Conservation (phyloP, 2,329 filamentous ascomycete genomes). For the Elsinoe necatrix region DNA sequence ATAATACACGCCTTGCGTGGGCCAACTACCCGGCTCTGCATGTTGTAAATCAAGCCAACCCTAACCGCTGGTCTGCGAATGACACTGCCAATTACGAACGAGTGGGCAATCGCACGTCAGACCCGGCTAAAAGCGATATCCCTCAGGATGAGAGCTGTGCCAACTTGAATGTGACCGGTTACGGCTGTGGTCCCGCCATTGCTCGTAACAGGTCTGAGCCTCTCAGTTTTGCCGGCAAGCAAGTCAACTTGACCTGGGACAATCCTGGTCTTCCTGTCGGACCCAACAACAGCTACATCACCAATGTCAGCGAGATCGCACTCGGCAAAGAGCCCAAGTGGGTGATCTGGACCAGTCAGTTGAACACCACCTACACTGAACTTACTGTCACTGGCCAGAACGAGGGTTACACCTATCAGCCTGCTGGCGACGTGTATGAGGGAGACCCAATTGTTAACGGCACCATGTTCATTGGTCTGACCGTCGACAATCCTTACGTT, state of each 20-base stretch:
- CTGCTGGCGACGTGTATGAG: constrained; percentile 57
- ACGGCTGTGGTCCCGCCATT: constrained; percentile 56
- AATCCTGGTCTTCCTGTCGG: constrained; percentile 58
- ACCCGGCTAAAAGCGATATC: constrained; percentile 43
- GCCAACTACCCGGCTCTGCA: constrained; percentile 71
- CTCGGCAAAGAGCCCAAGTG: constrained; percentile 47
- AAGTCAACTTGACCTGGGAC: constrained; percentile 67
- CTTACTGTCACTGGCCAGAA: constrained; percentile 57
- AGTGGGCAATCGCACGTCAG: constrained; percentile 49
- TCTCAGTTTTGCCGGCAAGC: constrained; percentile 63
- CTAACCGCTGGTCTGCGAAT: constrained; percentile 56
- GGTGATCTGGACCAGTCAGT: constrained; percentile 68
- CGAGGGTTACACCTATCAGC: constrained; percentile 62
- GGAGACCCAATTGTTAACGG: constrained; percentile 64
- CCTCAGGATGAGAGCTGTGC: constrained; percentile 46
- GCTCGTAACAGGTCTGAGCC: constrained; percentile 60
- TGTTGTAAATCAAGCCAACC: constrained; percentile 69
- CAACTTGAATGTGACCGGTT: constrained; percentile 46
- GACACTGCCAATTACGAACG: constrained; percentile 56
- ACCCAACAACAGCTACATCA: constrained; percentile 76
- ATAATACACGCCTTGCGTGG: constrained; percentile 69
- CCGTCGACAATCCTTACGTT: constrained; percentile 57
- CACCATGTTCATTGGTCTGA: constrained; percentile 72
- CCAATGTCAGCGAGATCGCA: constrained; percentile 43
- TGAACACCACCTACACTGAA: constrained; percentile 48